phyloP scores from a whole-genome alignment of 73 alveolate genomes.

The Tetrahymena thermophila region DNA sequence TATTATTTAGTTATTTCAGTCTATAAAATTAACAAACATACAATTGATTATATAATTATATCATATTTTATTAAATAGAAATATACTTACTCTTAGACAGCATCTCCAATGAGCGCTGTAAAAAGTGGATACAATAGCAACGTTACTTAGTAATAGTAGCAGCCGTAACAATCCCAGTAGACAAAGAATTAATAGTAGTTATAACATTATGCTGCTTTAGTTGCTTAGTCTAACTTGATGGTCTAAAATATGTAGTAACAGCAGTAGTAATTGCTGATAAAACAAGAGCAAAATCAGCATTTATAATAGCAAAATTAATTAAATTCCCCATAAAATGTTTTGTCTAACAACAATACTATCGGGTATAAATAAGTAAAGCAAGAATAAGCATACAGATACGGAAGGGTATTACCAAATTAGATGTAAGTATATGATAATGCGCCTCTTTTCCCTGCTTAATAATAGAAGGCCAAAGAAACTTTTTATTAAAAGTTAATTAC shows the following conservation, averaged over 20 bases:
- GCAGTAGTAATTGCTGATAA: neutral
- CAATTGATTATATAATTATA: too few species aligned
- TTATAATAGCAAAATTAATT: neutral
- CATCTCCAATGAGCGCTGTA: neutral
- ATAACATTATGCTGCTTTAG: neutral
- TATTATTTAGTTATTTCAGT: neutral
- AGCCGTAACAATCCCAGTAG: neutral
- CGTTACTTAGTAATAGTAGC: neutral
- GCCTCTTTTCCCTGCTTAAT: neutral
- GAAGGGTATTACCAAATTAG: neutral
- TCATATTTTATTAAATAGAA: neutral
- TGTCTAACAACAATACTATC: neutral
- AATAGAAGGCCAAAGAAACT: neutral
- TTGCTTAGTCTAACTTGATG: neutral
- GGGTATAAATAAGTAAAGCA: neutral
- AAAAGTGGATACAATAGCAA: neutral
- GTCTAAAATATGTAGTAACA: neutral
- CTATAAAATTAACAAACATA: neutral
- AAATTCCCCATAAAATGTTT: neutral
- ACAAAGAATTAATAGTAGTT: neutral
- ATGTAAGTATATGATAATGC: neutral
- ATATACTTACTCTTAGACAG: neutral
- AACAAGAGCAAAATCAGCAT: neutral
- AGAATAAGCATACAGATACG: neutral
- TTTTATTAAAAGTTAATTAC: neutral